A percentile compares a stretch with the other conserved stretches of the same genome.
Conservation (phyloP, 2,329 filamentous ascomycete genomes). For the Xylaria sp. region DNA sequence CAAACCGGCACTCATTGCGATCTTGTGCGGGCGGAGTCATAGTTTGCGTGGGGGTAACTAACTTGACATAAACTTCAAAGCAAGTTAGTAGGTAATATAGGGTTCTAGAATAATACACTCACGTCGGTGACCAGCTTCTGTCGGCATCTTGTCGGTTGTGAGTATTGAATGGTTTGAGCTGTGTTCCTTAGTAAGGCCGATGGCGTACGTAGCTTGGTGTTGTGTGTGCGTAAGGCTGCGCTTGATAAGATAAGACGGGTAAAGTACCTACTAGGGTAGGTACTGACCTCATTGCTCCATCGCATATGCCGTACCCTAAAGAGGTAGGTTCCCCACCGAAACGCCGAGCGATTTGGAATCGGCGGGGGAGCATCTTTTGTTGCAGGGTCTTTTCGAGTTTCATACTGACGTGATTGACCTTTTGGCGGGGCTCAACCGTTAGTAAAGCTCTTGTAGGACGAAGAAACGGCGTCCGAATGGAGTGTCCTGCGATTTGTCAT, state of each 20-base stretch:
- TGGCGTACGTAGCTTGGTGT: conserved; percentile 21
- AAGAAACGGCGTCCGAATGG: conserved; percentile 15
- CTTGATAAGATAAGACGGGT: conserved; percentile 24
- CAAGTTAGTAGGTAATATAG: conserved; percentile 5
- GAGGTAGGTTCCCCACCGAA: background rate
- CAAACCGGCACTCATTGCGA: background rate
- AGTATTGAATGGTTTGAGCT: background rate
- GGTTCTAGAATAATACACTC: background rate
- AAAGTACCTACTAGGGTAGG: background rate
- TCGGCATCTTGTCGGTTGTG: conserved; percentile 28
- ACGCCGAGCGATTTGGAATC: conserved; percentile 33
- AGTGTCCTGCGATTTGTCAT: conserved; percentile 32
- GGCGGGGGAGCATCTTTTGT: background rate
- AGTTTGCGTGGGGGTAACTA: conserved; percentile 21
- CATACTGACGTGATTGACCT: conserved; percentile 32
- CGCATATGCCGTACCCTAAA: background rate
- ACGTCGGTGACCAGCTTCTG: conserved; percentile 36
- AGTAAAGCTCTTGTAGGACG: conserved; percentile 23
- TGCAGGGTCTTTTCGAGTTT: conserved; percentile 16
- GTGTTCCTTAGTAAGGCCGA: conserved; percentile 3
- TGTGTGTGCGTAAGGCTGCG: conserved; percentile 15
- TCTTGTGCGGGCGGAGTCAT: conserved; percentile 1
- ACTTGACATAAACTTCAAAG: conserved; percentile 36
- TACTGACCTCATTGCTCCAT: background rate
- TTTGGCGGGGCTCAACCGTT: conserved; percentile 29